Evolutionary conservation across 352 stramenopile genomes (phyloP).

Genomic region (Hyaloperonospora arabidopsidis): DNA sequence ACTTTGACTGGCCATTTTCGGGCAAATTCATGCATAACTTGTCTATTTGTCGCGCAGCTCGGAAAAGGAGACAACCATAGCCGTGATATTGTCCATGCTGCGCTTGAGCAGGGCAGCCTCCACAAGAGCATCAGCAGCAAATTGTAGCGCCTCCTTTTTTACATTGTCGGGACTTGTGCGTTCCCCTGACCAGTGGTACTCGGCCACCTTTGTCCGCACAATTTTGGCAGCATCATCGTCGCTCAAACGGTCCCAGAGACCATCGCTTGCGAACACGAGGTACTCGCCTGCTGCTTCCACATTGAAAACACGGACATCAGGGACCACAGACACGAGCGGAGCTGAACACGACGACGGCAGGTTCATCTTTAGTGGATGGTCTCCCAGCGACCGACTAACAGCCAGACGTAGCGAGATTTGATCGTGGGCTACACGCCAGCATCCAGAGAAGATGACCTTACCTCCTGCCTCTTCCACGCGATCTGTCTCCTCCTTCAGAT

Average conservation of each 20-base stretch:
- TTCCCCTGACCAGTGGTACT: conserved; percentile 29
- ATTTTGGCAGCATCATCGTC: conserved; percentile 60
- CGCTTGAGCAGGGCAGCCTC: conserved; percentile 56
- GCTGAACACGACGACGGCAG: conserved; percentile 48
- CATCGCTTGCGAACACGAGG: conserved; percentile 71
- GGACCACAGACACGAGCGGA: conserved; percentile 61
- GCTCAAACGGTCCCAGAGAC: conserved; percentile 68
- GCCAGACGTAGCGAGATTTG: conserved; percentile 60
- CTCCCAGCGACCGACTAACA: conserved; percentile 69
- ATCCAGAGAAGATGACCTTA: conserved; percentile 75
- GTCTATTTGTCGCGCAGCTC: conserved; percentile 16
- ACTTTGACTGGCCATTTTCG: conserved; percentile 16
- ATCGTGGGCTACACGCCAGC: conserved; percentile 77
- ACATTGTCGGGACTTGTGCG: conserved; percentile 14
- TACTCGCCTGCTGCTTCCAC: conserved; percentile 44
- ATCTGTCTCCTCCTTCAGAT: conserved; percentile 49
- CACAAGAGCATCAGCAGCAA: conserved; percentile 55
- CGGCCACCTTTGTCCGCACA: conserved; percentile 44
- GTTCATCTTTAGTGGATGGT: conserved; percentile 70
- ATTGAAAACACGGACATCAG: conserved; percentile 64
- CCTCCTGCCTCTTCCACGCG: conserved; percentile 58
- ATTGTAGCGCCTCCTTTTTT: conserved; percentile 46
- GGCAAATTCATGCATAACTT: conserved; percentile 13
- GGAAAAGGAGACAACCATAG: conserved; percentile 60
- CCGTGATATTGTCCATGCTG: conserved; percentile 81